Base-by-base conservation (phyloP, 352 stramenopile genomes). In the Phytophthora cryptogea region DNA sequence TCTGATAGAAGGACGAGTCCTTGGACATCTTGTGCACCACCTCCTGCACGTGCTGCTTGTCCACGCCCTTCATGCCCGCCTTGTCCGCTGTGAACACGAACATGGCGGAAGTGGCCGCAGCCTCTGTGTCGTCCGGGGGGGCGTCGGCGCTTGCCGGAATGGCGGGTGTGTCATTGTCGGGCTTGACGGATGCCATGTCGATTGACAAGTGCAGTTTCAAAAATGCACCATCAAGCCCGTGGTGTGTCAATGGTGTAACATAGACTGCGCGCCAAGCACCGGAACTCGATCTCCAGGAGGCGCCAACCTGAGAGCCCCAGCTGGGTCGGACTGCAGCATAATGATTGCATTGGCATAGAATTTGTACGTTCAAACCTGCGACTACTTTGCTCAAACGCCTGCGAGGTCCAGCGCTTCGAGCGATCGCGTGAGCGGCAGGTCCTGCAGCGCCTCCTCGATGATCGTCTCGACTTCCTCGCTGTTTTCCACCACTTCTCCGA, bases 21-120 rank as follows among this genome's bases (percentile, higher is more conserved):
- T 97, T 97, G 37, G 89, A 97, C 74, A 98, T 94, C 48, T 97
- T 81, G 53, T 98, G 84, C 59, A 98, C 92, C 17, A 98, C 92
- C 53, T 92, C 76, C 72, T 98, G 89, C 42, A 98, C 93, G 55
- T 87, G 84, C 27, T 81, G 71, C 37, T 94, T 93, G 79, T 98
- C 78, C 37, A 96, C 81, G 32, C 80, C 71, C 26, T 83, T 76
- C 89, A 97, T 97, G 5, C 90, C 90, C 14, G 90, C 90, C 54
- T 97, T 96, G 33, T 83, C 69, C 7, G 72, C 83, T 27, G 88
- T 90, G 62, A 95, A 94, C 43, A 93, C 85, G 61, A 92, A 93
- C 67, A 97, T 76, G 23, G 82, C 66, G 4, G 57, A 63, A 26
- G 68, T 51, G 39, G 50, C 40, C 28, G 51, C 46, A 4, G 49